These are phyloP conservation scores for Arthrocladium fulminans DNA, from an alignment of 2,329 filamentous ascomycete genomes.

Conservation along the genomic window DNA sequence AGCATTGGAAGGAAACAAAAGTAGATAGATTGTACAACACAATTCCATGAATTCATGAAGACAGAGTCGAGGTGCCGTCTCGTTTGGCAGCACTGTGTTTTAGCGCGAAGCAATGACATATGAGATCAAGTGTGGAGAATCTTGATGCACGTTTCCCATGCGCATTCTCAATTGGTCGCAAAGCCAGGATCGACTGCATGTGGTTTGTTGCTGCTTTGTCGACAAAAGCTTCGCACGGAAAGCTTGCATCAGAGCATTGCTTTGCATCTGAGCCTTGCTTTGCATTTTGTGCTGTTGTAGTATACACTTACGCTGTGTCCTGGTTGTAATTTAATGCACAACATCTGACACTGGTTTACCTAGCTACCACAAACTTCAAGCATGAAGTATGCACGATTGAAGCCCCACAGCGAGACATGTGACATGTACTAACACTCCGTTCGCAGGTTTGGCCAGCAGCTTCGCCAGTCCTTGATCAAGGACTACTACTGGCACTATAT, in stretches of 20 bases:
- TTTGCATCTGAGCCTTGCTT: too few relatives aligned
- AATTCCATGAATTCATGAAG: not conserved
- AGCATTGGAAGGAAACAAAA: conserved; percentile 59
- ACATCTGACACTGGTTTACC: too few relatives aligned
- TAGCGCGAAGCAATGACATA: not conserved
- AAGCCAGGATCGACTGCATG: not conserved
- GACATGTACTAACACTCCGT: conserved; percentile 3
- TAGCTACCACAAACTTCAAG: not conserved
- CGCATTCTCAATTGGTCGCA: not conserved
- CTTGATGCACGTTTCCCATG: not conserved
- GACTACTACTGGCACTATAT: conserved; percentile 99
- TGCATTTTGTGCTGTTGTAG: too few relatives aligned
- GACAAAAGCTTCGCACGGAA: not conserved
- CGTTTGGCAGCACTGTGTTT: not conserved
- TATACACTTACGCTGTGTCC: too few relatives aligned
- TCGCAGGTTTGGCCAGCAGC: conserved; percentile 81
- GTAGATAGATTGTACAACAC: conserved; percentile 9
- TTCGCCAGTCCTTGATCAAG: conserved; percentile 89
- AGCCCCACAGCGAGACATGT: not conserved
- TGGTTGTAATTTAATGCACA: too few relatives aligned
- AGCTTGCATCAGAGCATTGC: not conserved
- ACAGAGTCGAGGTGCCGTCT: not conserved
- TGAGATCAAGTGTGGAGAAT: too few relatives aligned
- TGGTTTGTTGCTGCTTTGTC: not conserved
- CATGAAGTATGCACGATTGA: conserved; percentile 9